Conservation (phyloP, 2,329 filamentous ascomycete genomes). For the Diaporthe citri region DNA sequence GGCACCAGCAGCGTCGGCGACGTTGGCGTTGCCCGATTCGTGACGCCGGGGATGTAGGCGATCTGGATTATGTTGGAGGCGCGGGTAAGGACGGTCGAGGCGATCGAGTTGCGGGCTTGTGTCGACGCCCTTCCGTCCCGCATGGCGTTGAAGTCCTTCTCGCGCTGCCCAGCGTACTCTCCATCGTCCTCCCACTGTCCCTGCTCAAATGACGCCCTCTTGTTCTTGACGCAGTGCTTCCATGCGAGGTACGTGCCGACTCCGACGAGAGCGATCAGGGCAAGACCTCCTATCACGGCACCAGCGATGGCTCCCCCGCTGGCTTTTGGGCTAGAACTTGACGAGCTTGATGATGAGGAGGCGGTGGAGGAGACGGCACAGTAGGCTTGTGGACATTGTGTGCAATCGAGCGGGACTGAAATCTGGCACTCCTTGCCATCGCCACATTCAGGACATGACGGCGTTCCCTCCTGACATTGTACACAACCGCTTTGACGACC, state of each 20-base stretch:
- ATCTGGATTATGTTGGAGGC: conserved; percentile 99
- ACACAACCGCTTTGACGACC: conserved; percentile 59
- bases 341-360: conserved; percentile 40
- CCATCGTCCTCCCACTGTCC: conserved; percentile 70
- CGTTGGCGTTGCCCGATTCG: conserved; percentile 88
- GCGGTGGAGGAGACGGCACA: conserved; percentile 52
- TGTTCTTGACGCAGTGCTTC: conserved; percentile 87
- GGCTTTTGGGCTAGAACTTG: conserved; percentile 58
- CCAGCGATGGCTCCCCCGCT: conserved; percentile 91
- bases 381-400: conserved; percentile 60
- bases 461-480: conserved; percentile 57
- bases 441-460: conserved; percentile 61
- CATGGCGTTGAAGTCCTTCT: conserved; percentile 66
- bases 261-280: conserved; percentile 77
- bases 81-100: conserved; percentile 93
- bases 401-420: conserved; percentile 60
- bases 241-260: conserved; percentile 84
- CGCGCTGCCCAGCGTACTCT: conserved; percentile 62
- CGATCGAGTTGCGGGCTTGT: conserved; percentile 90
- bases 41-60: conserved; percentile 97
- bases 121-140: conserved; percentile 79
- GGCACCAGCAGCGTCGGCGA: conserved; percentile 85
- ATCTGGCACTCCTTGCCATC: conserved; percentile 59
- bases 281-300: conserved; percentile 87
- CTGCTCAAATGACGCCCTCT: conserved; percentile 71